Percentiles rank a stretch among this genome's conserved stretches.
These are phyloP conservation scores for Elongisporangium prolatum DNA, from an alignment of 352 stramenopile genomes.

Conservation along the genomic window DNA sequence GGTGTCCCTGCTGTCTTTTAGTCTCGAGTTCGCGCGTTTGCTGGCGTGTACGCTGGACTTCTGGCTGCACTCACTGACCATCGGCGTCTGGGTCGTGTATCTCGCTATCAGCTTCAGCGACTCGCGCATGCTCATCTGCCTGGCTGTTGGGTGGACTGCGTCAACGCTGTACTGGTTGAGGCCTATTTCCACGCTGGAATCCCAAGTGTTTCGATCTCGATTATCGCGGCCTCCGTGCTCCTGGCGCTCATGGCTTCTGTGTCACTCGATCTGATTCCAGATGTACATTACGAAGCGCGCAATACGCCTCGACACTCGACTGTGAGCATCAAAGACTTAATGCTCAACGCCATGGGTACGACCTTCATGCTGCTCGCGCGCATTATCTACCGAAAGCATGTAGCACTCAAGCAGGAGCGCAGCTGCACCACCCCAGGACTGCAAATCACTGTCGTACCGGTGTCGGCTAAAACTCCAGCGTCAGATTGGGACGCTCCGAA, in stretches of 20 bases:
- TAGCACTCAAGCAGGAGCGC: background rate
- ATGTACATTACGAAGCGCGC: too few relatives aligned
- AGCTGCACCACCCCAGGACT: background rate
- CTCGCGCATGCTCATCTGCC: constrained; percentile 5
- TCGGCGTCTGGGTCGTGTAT: constrained; percentile 1
- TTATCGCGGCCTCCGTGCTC: background rate
- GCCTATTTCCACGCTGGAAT: background rate
- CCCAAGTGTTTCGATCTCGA: background rate
- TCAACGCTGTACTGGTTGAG: constrained; percentile 6
- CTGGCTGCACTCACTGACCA: background rate
- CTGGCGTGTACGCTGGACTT: constrained; percentile 6
- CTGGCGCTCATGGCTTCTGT: background rate
- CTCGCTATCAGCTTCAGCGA: background rate
- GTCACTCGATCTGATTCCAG: background rate
- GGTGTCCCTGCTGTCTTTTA: background rate
- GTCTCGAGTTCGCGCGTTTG: constrained; percentile 4
- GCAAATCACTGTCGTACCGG: background rate
- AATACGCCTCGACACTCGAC: background rate
- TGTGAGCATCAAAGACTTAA: background rate
- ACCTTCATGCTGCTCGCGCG: background rate
- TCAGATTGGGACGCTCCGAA: too few relatives aligned
- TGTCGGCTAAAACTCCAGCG: background rate
- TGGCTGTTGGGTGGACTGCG: constrained; percentile 5
- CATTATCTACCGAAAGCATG: background rate
- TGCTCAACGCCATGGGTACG: background rate